phyloP scores from a whole-genome alignment of 306 rosid species.

The Trifolium pratense region DNA sequence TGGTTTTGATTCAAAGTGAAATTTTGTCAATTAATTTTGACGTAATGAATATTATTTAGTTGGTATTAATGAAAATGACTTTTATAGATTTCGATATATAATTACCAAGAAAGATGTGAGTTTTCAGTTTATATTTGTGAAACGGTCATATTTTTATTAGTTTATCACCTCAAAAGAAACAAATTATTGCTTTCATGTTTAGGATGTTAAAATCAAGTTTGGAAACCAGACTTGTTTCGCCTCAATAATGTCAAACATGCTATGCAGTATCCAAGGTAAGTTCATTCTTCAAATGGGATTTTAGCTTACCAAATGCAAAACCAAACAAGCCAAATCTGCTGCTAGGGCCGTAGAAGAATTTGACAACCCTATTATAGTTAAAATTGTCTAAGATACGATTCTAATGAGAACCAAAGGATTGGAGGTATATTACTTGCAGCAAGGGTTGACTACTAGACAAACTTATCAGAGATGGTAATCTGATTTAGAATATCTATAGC shows the following conservation, averaged over 20 bases:
- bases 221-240: background rate
- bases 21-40: background rate
- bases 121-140: background rate
- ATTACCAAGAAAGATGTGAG: background rate
- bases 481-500: constrained; percentile 32
- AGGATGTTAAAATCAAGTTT: constrained; percentile 16
- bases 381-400: constrained; percentile 32
- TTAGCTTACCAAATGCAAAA: background rate
- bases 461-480: constrained; percentile 39
- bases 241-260: constrained; percentile 17
- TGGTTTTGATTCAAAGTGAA: constrained; percentile 10
- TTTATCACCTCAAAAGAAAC: background rate
- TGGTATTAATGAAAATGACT: background rate
- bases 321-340: constrained; percentile 31
- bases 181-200: background rate
- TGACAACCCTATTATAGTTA: constrained; percentile 36
- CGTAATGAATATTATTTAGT: background rate
- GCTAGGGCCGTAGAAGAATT: constrained; percentile 44
- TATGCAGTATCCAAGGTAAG: constrained; percentile 17
- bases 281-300: background rate
- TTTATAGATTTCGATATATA: background rate
- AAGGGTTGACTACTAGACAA: constrained; percentile 39
- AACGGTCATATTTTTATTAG: background rate
- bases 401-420: constrained; percentile 41
- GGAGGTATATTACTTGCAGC: constrained; percentile 33